These are phyloP conservation scores for Spizellomyces sp. DNA, from an alignment of 192 early-diverging fungal genomes.

Conservation along the genomic window DNA sequence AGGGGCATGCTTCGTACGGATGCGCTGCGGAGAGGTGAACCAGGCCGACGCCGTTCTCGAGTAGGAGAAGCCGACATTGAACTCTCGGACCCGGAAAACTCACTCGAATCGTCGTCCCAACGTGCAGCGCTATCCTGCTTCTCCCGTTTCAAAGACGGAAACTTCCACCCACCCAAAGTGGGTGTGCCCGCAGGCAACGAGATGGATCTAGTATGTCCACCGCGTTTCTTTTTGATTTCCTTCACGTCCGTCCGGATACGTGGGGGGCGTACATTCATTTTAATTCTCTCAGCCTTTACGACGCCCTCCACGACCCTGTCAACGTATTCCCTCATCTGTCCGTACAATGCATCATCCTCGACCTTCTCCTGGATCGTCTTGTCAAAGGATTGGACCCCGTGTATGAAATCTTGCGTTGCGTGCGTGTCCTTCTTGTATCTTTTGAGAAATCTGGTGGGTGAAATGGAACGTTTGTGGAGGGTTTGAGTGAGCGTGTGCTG, in stretches of 20 bases:
- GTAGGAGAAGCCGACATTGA: background rate
- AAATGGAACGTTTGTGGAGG: background rate
- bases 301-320: background rate
- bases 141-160: slow-evolving; percentile 7
- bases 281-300: background rate
- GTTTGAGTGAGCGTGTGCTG: background rate
- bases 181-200: slow-evolving; percentile 11
- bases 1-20: slow-evolving; percentile 5
- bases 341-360: slow-evolving; percentile 9
- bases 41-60: background rate
- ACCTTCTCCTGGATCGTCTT: background rate
- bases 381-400: background rate
- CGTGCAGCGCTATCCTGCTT: background rate
- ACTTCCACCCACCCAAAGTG: slow-evolving; percentile 21
- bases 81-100: slow-evolving; percentile 22
- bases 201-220: background rate
- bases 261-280: slow-evolving; percentile 5
- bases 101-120: slow-evolving; percentile 10
- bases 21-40: background rate
- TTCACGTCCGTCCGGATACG: slow-evolving; percentile 8
- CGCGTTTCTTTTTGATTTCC: background rate
- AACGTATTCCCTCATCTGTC: slow-evolving; percentile 3
- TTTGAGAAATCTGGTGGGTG: background rate
- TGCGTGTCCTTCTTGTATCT: background rate
- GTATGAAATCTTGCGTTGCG: background rate